Conservation (phyloP, 371 early-diverging fungal species). For the Actinomortierella ambigua region DNA sequence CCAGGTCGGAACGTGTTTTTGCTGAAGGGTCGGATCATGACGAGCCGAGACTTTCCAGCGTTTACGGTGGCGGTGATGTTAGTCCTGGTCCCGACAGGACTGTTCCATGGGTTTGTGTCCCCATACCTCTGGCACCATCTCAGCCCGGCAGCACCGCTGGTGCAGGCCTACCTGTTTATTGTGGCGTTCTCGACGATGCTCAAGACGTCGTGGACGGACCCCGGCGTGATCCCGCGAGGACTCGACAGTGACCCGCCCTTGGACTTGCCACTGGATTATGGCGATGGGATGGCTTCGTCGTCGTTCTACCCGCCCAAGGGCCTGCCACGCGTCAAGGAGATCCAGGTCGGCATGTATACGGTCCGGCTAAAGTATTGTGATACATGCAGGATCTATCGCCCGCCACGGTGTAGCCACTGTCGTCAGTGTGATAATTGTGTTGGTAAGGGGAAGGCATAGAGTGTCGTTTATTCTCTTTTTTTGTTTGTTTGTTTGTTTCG, state of each 20-base stretch:
- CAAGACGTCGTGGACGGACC: conserved; percentile 89
- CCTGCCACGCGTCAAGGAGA: conserved; percentile 59
- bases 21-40: conserved; percentile 70
- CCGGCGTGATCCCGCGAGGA: conserved; percentile 83
- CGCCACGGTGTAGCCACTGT: conserved; percentile 91
- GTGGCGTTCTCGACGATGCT: conserved; percentile 76
- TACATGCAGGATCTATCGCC: conserved; percentile 87
- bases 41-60: conserved; percentile 65
- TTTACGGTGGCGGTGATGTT: conserved; percentile 69
- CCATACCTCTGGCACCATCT: conserved; percentile 70
- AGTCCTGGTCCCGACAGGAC: conserved; percentile 60
- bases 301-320: conserved; percentile 49
- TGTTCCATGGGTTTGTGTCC: conserved; percentile 75
- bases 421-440: conserved; percentile 91
- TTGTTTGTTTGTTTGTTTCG: no score
- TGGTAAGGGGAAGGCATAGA: conserved; percentile 42
- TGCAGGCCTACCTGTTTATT: conserved; percentile 77
- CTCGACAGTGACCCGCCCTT: conserved; percentile 59
- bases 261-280: conserved; percentile 35
- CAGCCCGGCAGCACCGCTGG: conserved; percentile 65
- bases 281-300: conserved; percentile 23
- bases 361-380: conserved; percentile 87
- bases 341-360: conserved; percentile 63
- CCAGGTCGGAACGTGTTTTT: conserved; percentile 58
- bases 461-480: not conserved